Percentiles rank a stretch among this genome's conserved stretches.
These are phyloP conservation scores for Lignosus rhinocerotis DNA, from an alignment of 1,284 basidiomycete species.

Conservation along the genomic window DNA sequence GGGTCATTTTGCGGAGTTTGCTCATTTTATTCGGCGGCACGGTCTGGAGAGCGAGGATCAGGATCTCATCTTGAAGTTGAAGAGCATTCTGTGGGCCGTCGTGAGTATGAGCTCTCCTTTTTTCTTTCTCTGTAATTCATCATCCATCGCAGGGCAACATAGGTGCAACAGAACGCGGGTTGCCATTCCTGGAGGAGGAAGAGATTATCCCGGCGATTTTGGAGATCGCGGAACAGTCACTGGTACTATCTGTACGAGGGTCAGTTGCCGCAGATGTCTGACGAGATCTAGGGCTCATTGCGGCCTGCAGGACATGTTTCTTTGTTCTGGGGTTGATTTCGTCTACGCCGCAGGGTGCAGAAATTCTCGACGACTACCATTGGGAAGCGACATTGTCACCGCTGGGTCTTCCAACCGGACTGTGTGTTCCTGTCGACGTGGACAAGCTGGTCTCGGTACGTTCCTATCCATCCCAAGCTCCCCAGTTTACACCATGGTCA, in stretches of 20 bases:
- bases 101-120: constrained; percentile 49
- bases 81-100: constrained; percentile 96
- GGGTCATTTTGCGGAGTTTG: constrained; percentile 90
- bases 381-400: constrained; percentile 93
- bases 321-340: constrained; percentile 89
- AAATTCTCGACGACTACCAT: constrained; percentile 86
- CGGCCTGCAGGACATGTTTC: constrained; percentile 81
- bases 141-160: constrained; percentile 77
- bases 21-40: constrained; percentile 87
- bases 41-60: constrained; percentile 82
- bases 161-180: constrained; percentile 85
- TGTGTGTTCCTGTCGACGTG: constrained; percentile 87
- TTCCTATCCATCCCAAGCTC: constrained; percentile 8
- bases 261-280: constrained; percentile 41
- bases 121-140: not conserved
- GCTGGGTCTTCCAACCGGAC: constrained; percentile 84
- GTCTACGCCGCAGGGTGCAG: constrained; percentile 70
- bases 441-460: constrained; percentile 80
- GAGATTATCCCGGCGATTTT: constrained; percentile 89
- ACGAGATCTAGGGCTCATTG: not conserved
- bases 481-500: not conserved
- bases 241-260: constrained; percentile 92
- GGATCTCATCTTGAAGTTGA: constrained; percentile 85
- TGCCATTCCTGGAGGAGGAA: constrained; percentile 95
- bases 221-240: constrained; percentile 88